These are phyloP conservation scores for Zygoascus tannicola DNA, from an alignment of 805 yeast genomes.

Conservation along the genomic window DNA sequence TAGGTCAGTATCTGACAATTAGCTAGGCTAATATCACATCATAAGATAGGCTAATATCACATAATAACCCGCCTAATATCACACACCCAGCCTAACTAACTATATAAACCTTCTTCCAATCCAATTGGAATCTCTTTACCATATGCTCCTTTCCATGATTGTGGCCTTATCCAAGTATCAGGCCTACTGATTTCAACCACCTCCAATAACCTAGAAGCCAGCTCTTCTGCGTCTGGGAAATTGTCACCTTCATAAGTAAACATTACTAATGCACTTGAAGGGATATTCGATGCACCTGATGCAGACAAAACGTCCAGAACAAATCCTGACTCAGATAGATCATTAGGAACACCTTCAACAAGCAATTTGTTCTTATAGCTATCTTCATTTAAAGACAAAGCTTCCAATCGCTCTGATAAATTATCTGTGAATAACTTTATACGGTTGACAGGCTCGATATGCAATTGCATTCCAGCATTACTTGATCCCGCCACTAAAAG, in stretches of 20 bases:
- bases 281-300: neutral
- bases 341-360: constrained; percentile 7
- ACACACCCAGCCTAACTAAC: constrained; percentile 27
- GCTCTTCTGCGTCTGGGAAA: constrained; percentile 51
- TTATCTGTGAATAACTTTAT: constrained; percentile 4
- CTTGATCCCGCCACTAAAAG: constrained; percentile 61
- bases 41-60: too few species aligned
- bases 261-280: constrained; percentile 30
- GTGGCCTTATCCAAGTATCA: constrained; percentile 43
- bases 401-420: constrained; percentile 10
- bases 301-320: constrained; percentile 5
- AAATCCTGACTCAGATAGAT: constrained; percentile 4
- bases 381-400: neutral
- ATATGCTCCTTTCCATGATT: constrained; percentile 78
- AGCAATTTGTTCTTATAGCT: neutral
- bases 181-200: constrained; percentile 20
- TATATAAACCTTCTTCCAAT: constrained; percentile 68
- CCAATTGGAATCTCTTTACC: constrained; percentile 66
- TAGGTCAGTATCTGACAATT: too few species aligned
- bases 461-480: constrained; percentile 42
- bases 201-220: constrained; percentile 35
- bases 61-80: too few species aligned
- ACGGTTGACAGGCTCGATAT: constrained; percentile 3
- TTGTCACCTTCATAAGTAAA: constrained; percentile 90
- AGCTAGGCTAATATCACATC: too few species aligned